These are phyloP conservation scores for Citrullus colocynthis DNA, from an alignment of 306 rosid species.

Conservation along the genomic window DNA sequence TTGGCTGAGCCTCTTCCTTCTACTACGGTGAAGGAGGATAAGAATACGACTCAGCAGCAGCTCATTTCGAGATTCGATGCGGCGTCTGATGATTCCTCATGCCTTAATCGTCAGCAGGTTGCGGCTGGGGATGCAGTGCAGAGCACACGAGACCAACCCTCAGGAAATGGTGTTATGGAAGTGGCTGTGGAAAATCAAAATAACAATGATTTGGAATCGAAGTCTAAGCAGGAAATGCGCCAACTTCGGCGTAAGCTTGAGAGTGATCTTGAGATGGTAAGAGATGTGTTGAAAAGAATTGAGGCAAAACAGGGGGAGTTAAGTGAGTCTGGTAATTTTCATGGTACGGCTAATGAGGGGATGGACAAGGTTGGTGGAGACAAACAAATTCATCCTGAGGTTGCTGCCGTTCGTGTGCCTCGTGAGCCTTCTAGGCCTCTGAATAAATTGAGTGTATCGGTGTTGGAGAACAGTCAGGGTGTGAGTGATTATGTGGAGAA, in stretches of 20 bases:
- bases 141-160: conserved; percentile 19
- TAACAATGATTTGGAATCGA: conserved; percentile 25
- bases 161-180: conserved; percentile 27
- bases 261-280: conserved; percentile 45
- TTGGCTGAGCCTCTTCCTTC: conserved; percentile 12
- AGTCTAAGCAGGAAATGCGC: conserved; percentile 45
- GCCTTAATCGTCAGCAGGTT: conserved; percentile 23
- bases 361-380: conserved; percentile 33
- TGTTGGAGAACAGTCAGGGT: conserved; percentile 63
- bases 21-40: conserved; percentile 19
- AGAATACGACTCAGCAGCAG: conserved; percentile 22
- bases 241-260: conserved; percentile 61
- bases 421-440: conserved; percentile 46
- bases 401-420: conserved; percentile 45
- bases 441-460: conserved; percentile 50
- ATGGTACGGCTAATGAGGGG: conserved; percentile 19
- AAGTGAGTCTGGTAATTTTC: conserved; percentile 24
- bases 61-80: conserved; percentile 20
- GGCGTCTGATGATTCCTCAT: conserved; percentile 33
- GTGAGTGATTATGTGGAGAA: conserved; percentile 59
- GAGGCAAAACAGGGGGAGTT: conserved; percentile 67
- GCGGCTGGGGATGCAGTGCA: conserved; percentile 18
- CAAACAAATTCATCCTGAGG: conserved; percentile 55
- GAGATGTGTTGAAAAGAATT: conserved; percentile 59
- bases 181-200: conserved; percentile 20